Conservation (phyloP, 2,329 filamentous ascomycete genomes). For the Pestalotiopsis sp. region DNA sequence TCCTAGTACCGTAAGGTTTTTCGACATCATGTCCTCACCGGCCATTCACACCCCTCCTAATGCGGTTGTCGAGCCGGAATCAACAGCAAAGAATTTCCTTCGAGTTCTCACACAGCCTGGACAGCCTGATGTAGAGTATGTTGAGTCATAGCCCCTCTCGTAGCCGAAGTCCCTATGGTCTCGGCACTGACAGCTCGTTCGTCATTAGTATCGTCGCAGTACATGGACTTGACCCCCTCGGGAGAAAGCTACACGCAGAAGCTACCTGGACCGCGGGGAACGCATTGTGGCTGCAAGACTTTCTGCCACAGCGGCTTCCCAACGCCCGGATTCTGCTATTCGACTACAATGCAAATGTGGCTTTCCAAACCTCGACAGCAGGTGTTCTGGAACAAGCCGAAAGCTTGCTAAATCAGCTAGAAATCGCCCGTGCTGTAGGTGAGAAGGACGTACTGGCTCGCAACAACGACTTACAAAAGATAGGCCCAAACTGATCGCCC, state of each 20-base stretch:
- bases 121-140: not conserved
- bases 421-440: not conserved
- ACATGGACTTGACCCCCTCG: not conserved
- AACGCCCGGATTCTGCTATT: not conserved
- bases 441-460: not conserved
- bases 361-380: not conserved
- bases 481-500: not conserved
- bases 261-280: not conserved
- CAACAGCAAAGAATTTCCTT: too few species aligned
- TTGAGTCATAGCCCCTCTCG: too few species aligned
- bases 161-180: too few species aligned
- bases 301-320: not conserved
- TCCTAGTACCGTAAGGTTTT: too few species aligned
- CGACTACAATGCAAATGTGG: not conserved
- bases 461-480: not conserved
- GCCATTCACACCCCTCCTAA: too few species aligned
- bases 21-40: too few species aligned
- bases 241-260: not conserved
- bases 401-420: not conserved
- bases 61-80: too few species aligned
- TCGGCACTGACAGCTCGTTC: too few species aligned
- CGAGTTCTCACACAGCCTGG: too few species aligned
- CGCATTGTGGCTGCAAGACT: not conserved
- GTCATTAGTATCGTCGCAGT: not conserved
- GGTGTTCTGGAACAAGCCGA: not conserved